phyloP scores from a whole-genome alignment of 2,329 filamentous ascomycete species.

The Pezicula neosporulosa region DNA sequence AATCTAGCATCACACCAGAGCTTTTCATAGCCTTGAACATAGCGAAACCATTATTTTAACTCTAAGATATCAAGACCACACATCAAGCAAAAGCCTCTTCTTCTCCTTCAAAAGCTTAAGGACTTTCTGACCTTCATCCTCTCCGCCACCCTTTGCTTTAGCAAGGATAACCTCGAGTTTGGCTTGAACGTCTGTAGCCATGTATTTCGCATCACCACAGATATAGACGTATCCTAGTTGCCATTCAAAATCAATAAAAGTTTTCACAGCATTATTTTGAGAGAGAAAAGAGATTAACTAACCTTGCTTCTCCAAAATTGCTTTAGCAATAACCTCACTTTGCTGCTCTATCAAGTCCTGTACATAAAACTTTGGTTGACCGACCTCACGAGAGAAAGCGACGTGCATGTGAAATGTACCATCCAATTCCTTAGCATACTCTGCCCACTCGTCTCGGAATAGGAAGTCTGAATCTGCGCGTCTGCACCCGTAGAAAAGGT shows the following conservation, averaged over 20 bases:
- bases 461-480: conserved; percentile 22
- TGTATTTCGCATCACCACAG: conserved; percentile 1
- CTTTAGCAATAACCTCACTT: not conserved
- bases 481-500: conserved; percentile 18
- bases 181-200: not conserved
- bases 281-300: not conserved
- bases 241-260: not conserved
- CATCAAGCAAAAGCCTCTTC: not conserved
- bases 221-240: not conserved
- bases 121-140: not conserved
- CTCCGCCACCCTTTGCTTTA: not conserved
- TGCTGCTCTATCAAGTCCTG: not conserved
- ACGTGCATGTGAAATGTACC: not conserved
- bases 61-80: not conserved
- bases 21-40: too few species aligned
- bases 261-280: too few species aligned
- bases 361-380: conserved; percentile 2
- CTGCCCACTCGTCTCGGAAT: conserved; percentile 10
- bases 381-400: conserved; percentile 1
- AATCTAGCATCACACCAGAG: too few species aligned
- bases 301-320: not conserved
- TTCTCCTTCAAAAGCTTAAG: not conserved
- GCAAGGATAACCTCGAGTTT: not conserved
- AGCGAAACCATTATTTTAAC: too few species aligned
- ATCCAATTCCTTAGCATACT: not conserved